Base-by-base conservation (phyloP, 1,284 basidiomycete genomes). In the Ustilago trichophora region DNA sequence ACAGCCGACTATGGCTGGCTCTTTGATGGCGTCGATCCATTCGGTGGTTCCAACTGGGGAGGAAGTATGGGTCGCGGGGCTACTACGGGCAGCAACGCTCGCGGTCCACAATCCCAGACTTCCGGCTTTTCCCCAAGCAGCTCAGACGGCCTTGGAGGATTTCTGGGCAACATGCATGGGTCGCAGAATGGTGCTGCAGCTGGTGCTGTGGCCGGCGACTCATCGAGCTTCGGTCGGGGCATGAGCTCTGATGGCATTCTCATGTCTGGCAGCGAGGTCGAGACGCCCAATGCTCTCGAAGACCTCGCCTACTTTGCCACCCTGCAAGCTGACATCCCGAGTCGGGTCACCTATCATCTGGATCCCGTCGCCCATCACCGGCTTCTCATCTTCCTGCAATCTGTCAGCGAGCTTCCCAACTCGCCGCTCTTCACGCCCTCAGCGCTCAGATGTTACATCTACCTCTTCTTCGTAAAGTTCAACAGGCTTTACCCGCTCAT, bases 381-480 rank as follows among this genome's bases (percentile, higher is more conserved):
- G 12, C 51, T 76, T 15, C 64, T 76, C 38, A 59, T 62, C 55
- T 76, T 76, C 47, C 48, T 76, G 19, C 53, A 58, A 24, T 69
- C 68, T 6, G 63, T 74, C 40, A 67, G 53, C 47, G 64, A 76
- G 46, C 62, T 76, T 11, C 52, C 68, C n/a, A 72, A 50, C 26
- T 74, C 72, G 19, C 62, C 71, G 3, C 53, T 74, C 8, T 74
- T 76, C 45, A 70, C 67, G 18, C 68, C 72, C 7, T 60, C 64
- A 13, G 68, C 69, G 12, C 53, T 76, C 21, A 43, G 68, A 13
- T 65, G 68, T 40, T 74, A 72, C 48, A 64, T 76, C 50, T 64
- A 68, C 21, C 68, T 73, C 34, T 76, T 73, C 45, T 76, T 76
- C 29, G 51, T 63, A 49, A 74, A 69, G 52, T 68, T 71, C 59